These are phyloP conservation scores for Globisporangium acanthophoron DNA, from an alignment of 352 stramenopile species.

Conservation along the genomic window DNA sequence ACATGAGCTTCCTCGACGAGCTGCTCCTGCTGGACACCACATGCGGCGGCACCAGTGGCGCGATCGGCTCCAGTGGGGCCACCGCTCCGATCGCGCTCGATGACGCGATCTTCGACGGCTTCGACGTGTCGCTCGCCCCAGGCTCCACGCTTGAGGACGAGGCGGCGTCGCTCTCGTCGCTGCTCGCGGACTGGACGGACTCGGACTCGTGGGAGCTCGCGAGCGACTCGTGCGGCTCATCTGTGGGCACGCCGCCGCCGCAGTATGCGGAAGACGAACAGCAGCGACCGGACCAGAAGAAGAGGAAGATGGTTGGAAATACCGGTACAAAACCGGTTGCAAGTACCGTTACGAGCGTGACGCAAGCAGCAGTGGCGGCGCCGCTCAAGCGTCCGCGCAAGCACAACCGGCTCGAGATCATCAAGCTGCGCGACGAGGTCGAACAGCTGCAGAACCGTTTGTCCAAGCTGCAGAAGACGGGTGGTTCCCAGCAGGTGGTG, in stretches of 20 bases:
- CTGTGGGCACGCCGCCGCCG: neutral
- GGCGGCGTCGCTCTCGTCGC: conserved; percentile 3
- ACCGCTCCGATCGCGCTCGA: neutral
- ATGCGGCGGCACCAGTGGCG: neutral
- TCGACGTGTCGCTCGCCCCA: neutral
- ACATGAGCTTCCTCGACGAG: neutral
- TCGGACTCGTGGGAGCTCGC: conserved; percentile 2
- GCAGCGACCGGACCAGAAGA: neutral
- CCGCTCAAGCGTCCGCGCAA: conserved; percentile 8
- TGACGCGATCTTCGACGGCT: conserved; percentile 6
- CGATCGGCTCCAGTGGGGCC: neutral
- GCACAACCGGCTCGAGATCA: conserved; percentile 12
- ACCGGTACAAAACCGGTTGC: neutral
- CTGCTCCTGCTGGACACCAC: neutral
- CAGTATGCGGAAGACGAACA: neutral
- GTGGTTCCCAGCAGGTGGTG: neutral
- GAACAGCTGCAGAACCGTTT: conserved; percentile 6
- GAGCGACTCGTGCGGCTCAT: neutral
- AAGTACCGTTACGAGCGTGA: neutral
- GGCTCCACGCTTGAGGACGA: neutral
- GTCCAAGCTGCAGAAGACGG: neutral
- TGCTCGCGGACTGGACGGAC: conserved; percentile 3
- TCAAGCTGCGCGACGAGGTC: conserved; percentile 10
- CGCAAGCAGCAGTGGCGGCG: neutral
- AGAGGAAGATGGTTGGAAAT: neutral